Percentiles rank a stretch among this genome's conserved stretches.
These are phyloP conservation scores for Trichophyton simii DNA, from an alignment of 2,329 filamentous ascomycete genomes.

Conservation along the genomic window DNA sequence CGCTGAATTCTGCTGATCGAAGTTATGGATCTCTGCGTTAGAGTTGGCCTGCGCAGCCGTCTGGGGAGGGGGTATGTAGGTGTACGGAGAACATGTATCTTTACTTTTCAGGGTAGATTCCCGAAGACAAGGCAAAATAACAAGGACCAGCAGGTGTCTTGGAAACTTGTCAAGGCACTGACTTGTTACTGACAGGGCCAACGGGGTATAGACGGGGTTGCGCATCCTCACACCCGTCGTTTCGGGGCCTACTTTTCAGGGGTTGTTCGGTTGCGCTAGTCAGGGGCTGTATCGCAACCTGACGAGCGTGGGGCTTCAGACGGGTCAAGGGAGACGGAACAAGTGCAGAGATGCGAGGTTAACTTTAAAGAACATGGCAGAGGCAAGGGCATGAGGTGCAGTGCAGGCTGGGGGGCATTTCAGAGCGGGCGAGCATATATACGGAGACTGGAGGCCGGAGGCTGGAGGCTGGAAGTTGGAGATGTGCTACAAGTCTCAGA, in stretches of 20 bases:
- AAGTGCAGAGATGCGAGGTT: background rate
- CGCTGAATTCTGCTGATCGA: background rate
- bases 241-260: background rate
- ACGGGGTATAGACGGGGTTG: constrained; percentile 2
- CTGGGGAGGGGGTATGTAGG: background rate
- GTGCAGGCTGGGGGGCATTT: background rate
- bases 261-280: background rate
- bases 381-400: background rate
- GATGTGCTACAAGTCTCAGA: background rate
- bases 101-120: background rate
- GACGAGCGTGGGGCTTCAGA: background rate
- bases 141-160: background rate
- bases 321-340: background rate
- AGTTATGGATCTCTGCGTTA: background rate
- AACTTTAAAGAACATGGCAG: background rate
- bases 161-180: background rate
- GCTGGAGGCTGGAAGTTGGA: background rate
- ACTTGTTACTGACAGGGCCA: background rate
- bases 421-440: no score
- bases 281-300: background rate
- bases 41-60: background rate
- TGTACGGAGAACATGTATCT: no score
- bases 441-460: background rate
- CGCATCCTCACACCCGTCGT: background rate
- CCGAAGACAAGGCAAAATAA: background rate